Evolutionary conservation across 768 basidiomycete species (phyloP).

Genomic region (Galerina marginata): DNA sequence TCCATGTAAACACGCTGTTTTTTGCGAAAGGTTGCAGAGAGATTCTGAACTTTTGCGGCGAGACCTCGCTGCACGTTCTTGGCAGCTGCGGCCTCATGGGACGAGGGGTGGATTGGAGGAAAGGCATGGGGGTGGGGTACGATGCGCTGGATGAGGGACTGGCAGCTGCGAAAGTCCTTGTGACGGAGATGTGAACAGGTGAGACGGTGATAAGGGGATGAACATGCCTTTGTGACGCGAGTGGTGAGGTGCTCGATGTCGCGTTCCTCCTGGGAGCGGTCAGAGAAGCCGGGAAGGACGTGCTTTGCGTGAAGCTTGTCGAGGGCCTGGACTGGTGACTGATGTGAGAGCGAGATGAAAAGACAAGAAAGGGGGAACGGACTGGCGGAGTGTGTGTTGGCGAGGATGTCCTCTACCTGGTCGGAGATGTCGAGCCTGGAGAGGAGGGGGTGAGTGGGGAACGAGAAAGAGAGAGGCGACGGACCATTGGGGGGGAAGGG

Average conservation of each 20-base stretch:
- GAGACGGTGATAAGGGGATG: constrained; percentile 38
- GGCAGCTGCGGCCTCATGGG: constrained; percentile 65
- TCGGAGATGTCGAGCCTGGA: constrained; percentile 91
- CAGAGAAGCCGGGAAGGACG: constrained; percentile 93
- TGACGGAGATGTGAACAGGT: constrained; percentile 16
- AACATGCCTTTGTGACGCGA: constrained; percentile 83
- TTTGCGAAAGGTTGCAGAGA: constrained; percentile 91
- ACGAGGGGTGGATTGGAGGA: constrained; percentile 55
- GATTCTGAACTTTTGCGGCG: constrained; percentile 94
- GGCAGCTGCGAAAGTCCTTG: constrained; percentile 72
- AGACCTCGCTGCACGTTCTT: constrained; percentile 96
- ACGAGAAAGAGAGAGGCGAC: constrained; percentile 20
- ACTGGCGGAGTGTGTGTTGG: constrained; percentile 79
- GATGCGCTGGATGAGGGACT: constrained; percentile 78
- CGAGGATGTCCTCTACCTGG: constrained; percentile 83
- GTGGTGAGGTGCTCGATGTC: constrained; percentile 89
- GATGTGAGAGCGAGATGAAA: constrained; percentile 19
- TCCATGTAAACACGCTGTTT: constrained; percentile 99
- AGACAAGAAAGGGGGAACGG: constrained; percentile 36
- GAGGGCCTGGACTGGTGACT: constrained; percentile 72
- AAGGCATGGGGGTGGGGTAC: constrained; percentile 63
- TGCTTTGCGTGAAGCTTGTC: constrained; percentile 98
- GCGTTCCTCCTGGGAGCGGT: constrained; percentile 90
- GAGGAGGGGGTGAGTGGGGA: constrained; percentile 23
- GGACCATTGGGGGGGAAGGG: constrained; percentile 90